Evolutionary conservation across 2,329 filamentous ascomycete genomes (phyloP).

Genomic region (Diaporthe sp.): DNA sequence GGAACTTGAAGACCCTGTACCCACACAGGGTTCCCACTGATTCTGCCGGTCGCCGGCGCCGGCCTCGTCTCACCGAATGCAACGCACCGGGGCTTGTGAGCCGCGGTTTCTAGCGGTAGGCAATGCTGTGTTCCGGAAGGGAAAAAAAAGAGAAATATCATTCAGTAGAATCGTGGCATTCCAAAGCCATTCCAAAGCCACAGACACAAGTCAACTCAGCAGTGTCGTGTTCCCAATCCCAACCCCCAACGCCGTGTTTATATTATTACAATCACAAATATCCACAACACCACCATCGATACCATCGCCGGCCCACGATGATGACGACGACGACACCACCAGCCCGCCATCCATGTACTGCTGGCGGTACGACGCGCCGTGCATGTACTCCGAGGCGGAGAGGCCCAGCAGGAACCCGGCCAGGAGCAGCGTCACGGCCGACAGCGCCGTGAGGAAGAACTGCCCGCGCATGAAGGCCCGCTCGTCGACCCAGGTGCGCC

Average conservation of each 20-base stretch:
- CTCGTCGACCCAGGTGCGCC: conserved; percentile 49
- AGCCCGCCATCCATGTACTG: not conserved
- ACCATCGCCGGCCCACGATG: not conserved
- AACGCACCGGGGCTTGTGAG: not conserved
- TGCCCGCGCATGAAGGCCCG: conserved; percentile 38
- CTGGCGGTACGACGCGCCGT: not conserved
- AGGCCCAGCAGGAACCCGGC: conserved; percentile 26
- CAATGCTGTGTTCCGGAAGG: not conserved
- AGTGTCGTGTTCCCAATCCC: conserved; percentile 27
- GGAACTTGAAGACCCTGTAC: not conserved
- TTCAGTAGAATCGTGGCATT: not conserved
- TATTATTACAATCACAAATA: conserved; percentile 1
- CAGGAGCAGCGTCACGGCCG: conserved; percentile 23
- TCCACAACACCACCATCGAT: not conserved
- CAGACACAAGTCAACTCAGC: conserved; percentile 4
- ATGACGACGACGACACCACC: conserved; percentile 8
- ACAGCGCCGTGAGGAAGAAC: conserved; percentile 32
- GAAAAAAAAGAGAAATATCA: not conserved
- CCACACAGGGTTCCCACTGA: not conserved
- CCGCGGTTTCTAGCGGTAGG: not conserved
- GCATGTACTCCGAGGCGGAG: conserved; percentile 27
- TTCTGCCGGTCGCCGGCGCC: not conserved
- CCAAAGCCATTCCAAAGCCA: not conserved
- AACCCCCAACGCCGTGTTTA: not conserved
- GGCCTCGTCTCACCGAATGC: not conserved